Conservation (phyloP, 208 protist genomes). For the Lotmaria passim region DNA sequence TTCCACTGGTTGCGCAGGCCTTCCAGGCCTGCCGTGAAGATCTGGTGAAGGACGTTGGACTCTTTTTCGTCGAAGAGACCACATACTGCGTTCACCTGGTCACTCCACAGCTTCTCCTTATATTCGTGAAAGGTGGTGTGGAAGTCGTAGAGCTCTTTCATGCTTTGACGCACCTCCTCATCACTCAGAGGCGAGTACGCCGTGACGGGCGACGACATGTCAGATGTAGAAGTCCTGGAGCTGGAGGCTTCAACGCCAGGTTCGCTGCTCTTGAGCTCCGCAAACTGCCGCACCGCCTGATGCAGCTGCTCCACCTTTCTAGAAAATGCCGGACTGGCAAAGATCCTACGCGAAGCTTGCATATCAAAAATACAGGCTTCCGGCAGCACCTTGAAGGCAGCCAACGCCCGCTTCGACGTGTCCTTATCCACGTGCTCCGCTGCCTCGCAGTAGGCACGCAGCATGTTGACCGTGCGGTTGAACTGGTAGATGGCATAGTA, state of each 20-base stretch:
- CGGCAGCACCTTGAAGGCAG: constrained; percentile 26
- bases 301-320: background rate
- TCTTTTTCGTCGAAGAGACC: constrained; percentile 29
- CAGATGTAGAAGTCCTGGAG: too few species aligned
- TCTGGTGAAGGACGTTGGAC: constrained; percentile 5
- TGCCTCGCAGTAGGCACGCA: constrained; percentile 14
- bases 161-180: constrained; percentile 4
- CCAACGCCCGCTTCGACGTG: background rate
- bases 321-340: too few species aligned
- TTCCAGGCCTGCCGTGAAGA: constrained; percentile 12
- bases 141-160: constrained; percentile 16
- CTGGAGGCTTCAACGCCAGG: too few species aligned
- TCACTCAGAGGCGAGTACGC: background rate
- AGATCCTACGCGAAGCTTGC: constrained; percentile 3
- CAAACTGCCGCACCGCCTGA: background rate
- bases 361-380: constrained; percentile 12
- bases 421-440: constrained; percentile 2
- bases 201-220: background rate
- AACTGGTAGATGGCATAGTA: constrained; percentile 3
- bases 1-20: constrained; percentile 12
- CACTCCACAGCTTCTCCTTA: constrained; percentile 1
- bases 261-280: background rate
- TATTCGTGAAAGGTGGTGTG: background rate
- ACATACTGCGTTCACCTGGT: constrained; percentile 22
- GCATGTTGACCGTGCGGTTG: constrained; percentile 31